Evolutionary conservation across 352 stramenopile genomes (phyloP), one percentile per base, ranked within the genome.

Genomic region (Phytopythium delawarense): DNA sequence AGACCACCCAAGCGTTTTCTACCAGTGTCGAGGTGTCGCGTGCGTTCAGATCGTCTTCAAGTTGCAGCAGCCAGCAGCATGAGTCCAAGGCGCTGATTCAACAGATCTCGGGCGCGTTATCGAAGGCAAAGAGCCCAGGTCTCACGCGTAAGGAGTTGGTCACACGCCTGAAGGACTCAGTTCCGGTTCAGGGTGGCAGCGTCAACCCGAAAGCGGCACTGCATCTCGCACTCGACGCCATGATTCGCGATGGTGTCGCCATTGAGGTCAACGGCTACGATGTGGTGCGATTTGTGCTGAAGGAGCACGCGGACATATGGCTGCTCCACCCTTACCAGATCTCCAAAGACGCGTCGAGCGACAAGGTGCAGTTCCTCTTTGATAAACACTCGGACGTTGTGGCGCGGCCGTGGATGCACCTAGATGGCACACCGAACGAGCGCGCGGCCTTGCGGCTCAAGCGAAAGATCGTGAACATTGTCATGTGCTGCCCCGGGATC

Each of bases 381-480:
- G 83, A 92, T 48, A 84, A 89, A 55, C 65, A 76, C 48, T 70
- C 59, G 48, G 64, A 72, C 7, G 59, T 92, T 51, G 71, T 91
- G 15, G 74, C 82, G 55, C 74, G 76, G 0, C 84, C 87, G 18
- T 95, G 87, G 87, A 65, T 89, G 54, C 77, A 90, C 52, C 70
- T 95, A 34, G 81, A 95, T 63, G 87, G 87, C 9, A 81, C 64
- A 16, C 39, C 73, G 2, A 95, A 95, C 65, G 70, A 65, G 0
- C 76, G 71, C 13, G 71, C 86, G 2, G 62, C 75, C 30, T 58
- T 92, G 21, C 66, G 74, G 51, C 61, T 95, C 25, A 95, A 95
- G 65, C 77, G 81, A 28, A 86, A 90, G 64, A 70, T 92, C 13
- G 79, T 91, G 20, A 95, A 92, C 61, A 89, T 92, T 35, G 70